Base-by-base conservation (phyloP, 768 basidiomycete genomes). In the Tephrocybe sp. region DNA sequence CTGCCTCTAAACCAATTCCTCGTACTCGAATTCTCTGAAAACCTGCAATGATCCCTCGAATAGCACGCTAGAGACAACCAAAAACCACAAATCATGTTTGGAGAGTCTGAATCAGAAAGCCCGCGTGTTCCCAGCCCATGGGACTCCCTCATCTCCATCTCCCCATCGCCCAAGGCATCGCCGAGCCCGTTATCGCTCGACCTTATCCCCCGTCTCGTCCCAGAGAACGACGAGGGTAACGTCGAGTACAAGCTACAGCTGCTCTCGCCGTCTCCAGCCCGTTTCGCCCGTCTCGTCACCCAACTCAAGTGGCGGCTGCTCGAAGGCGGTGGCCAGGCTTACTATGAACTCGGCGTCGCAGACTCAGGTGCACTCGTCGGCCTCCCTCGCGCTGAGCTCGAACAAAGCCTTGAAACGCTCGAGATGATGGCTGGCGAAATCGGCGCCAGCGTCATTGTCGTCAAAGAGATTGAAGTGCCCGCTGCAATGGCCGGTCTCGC, bases 191-290 rank as follows among this genome's bases (percentile, higher is more conserved):
- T 68, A 0, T 57, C 61, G 11, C 46, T 56, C 18, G 66, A 70
- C 41, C 61, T 67, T 37, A 72, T 87, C 3, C 87, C 87, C 0
- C 80, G 81, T 40, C 80, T 92, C 7, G 80, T 83, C 5, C 88
- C 90, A 1, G 91, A 93, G 61, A 77, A 79, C 16, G 90, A 93
- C 60, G 74, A 88, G 68, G 93, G 93, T 8, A 94, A 93, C 60
- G 84, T 97, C 51, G 93, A 97, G 68, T 97, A 97, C 75, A 97
- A 97, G 68, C 80, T 96, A 27, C 91, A 93, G 64, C 84, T 96
- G 18, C 79, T 93, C 32, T 75, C 83, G 41, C 91, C 93, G 0
- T 77, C 88, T 12, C 80, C 83, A 0, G 76, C 82, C 4, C 89
- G 90, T 39, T 91, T 92, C 57, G 78, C 81, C 3, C 82, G 86